A percentile compares a stretch with the other conserved stretches of the same genome.
Evolutionary conservation across 805 yeast genomes (phyloP).

Genomic region (Candida orba): DNA sequence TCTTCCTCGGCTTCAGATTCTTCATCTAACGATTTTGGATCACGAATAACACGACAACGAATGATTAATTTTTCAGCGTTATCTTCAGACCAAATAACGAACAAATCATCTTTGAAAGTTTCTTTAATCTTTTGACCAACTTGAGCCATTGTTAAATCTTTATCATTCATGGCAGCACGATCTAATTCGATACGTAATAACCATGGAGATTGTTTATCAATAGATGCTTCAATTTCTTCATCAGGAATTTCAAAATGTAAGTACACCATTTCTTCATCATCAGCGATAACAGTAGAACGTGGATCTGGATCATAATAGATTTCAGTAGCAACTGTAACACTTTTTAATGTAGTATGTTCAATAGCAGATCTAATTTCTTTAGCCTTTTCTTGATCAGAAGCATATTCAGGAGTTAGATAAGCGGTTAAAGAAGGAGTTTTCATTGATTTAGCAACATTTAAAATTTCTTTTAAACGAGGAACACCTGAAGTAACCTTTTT

Average conservation of each 20-base stretch:
- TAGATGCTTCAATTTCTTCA: conserved; percentile 89
- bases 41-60: conserved; percentile 98
- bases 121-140: conserved; percentile 94
- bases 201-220: conserved; percentile 98
- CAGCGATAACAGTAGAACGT: conserved; percentile 90
- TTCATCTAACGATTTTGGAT: conserved; percentile 87
- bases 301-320: conserved; percentile 98
- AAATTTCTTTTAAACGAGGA: conserved; percentile 91
- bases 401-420: conserved; percentile 73
- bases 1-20: conserved; percentile 96
- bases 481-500: conserved; percentile 89
- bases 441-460: conserved; percentile 96
- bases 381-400: conserved; percentile 87
- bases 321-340: conserved; percentile 96
- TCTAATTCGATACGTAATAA: conserved; percentile 90
- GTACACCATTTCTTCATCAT: conserved; percentile 94
- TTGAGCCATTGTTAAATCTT: conserved; percentile 95
- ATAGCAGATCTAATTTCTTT: conserved; percentile 94
- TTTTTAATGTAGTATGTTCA: conserved; percentile 90
- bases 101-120: conserved; percentile 89
- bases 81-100: conserved; percentile 98
- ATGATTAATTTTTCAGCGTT: conserved; percentile 93
- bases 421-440: conserved; percentile 99
- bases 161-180: conserved; percentile 98
- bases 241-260: conserved; percentile 97